These are phyloP conservation scores for Russula lepida DNA, from an alignment of 768 basidiomycete species.

Conservation along the genomic window DNA sequence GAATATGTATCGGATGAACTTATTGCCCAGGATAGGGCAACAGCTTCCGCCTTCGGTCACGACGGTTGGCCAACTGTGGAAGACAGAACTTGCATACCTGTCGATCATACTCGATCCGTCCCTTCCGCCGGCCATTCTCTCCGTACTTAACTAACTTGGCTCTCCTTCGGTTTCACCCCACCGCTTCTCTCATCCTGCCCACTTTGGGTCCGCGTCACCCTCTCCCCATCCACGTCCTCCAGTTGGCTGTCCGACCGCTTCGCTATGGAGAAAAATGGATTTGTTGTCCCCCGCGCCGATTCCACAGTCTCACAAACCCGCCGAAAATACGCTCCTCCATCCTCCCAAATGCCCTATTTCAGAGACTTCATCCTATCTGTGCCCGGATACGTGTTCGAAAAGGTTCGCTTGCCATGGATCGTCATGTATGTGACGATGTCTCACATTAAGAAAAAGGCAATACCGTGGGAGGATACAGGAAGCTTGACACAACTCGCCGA, in stretches of 20 bases:
- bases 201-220: background rate
- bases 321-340: constrained; percentile 48
- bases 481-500: constrained; percentile 62
- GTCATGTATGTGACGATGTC: background rate
- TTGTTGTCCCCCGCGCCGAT: constrained; percentile 2
- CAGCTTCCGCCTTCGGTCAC: background rate
- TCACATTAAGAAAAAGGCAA: constrained; percentile 34
- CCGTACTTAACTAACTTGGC: background rate
- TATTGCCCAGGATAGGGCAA: background rate
- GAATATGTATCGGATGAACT: background rate
- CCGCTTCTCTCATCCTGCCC: background rate
- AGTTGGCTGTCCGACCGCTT: background rate
- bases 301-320: constrained; percentile 19
- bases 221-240: background rate
- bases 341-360: constrained; percentile 52
- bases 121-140: background rate
- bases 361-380: constrained; percentile 46
- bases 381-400: constrained; percentile 68
- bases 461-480: constrained; percentile 64
- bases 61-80: background rate
- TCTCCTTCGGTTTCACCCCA: background rate
- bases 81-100: background rate
- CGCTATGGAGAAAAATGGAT: constrained; percentile 7
- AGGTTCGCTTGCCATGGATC: constrained; percentile 32
- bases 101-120: constrained; percentile 16